Base-by-base conservation (phyloP, 495 filamentous ascomycete genomes). In the Gamarada debralockiae region DNA sequence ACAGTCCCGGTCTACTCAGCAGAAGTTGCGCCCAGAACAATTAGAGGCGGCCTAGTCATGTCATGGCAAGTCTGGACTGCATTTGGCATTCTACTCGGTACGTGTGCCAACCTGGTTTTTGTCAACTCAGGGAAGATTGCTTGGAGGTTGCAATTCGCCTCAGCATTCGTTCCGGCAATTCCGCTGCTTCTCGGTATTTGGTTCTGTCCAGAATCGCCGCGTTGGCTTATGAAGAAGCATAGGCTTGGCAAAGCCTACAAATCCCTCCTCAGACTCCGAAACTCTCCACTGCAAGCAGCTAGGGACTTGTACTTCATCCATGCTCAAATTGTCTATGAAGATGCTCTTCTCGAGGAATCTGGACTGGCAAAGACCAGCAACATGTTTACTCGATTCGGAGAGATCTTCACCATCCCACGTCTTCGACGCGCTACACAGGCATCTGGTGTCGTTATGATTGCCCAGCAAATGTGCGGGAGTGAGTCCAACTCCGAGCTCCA, bases 301-400 rank as follows among this genome's bases (percentile, higher is more conserved):
- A 72, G 88, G 2, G 88, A 92, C 64, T 74, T 90, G 20, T 86
- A 83, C 67, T 83, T 78, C 65, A 84, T 86, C 42, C 69, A 85
- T 55, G 69, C 78, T 10, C 82, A 86, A 62, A 69, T 84, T 39
- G 63, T 75, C 43, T 64, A 77, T 45, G 81, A 85, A 60, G 63
- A 67, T 45, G 56, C 49, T 17, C 54, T 66, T 2, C 37, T 60
- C 0, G 34, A 63, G 7, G 57, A 62, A 34, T 25, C 45, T 66
- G 69, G 53, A 7, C 21, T 55, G 12, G 22, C 52, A 2, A 51
- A 47, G 47, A 52, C n/a, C 1, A 33, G 46, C 52, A 79, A 77
- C 57, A 85, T 80, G 58, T 46, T 79, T 39, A 74, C 69, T 20
- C 77, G 84, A 12, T 77, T 87, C 48, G 46, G 75, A 33, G 78